Evolutionary conservation across 441 rosid species (phyloP).

Genomic region (Adansonia grandidieri): DNA sequence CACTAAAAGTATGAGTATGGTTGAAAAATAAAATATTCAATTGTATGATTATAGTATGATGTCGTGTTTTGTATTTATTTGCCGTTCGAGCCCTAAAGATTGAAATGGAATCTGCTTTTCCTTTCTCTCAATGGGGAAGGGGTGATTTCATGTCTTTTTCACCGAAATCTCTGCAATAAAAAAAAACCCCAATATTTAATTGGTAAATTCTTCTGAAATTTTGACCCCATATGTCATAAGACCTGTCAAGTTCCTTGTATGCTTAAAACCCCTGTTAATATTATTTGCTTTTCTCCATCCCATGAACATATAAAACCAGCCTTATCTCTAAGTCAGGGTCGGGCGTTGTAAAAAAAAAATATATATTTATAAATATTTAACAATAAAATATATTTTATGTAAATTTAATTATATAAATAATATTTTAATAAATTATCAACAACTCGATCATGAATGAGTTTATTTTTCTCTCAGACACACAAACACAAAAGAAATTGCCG

Average conservation of each 20-base stretch:
- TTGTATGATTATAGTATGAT: constrained; percentile 24
- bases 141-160: constrained; percentile 50
- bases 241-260: constrained; percentile 45
- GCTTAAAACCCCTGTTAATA: not conserved
- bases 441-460: not conserved
- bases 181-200: constrained; percentile 27
- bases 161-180: constrained; percentile 56
- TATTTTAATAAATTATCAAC: no score
- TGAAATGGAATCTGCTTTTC: constrained; percentile 33
- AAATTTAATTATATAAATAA: not conserved
- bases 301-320: not conserved
- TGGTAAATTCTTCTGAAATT: constrained; percentile 29
- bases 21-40: constrained; percentile 14
- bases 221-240: constrained; percentile 40
- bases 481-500: not conserved
- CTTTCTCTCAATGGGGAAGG: constrained; percentile 6
- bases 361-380: not conserved
- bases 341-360: no score
- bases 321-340: no score
- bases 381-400: not conserved
- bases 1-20: constrained; percentile 4
- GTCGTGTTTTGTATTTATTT: constrained; percentile 28
- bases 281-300: not conserved
- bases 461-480: constrained; percentile 6
- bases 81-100: constrained; percentile 27